Conservation (phyloP, 495 filamentous ascomycete genomes). For the Oleoguttula mirabilis region DNA sequence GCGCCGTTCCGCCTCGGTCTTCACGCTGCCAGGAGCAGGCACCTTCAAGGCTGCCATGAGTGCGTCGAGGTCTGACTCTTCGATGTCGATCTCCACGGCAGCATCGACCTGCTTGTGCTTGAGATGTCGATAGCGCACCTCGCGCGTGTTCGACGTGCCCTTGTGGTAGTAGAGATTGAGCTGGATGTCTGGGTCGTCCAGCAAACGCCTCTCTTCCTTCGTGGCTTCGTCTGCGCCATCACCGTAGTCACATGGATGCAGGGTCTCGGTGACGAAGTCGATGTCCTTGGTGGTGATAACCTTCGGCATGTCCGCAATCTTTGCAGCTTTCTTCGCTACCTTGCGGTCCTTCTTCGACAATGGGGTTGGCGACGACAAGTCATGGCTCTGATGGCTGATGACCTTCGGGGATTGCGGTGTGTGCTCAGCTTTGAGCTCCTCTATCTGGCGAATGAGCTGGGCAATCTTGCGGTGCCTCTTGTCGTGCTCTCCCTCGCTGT, state of each 20-base stretch:
- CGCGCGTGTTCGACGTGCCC: conserved; percentile 8
- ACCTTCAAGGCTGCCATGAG: conserved; percentile 6
- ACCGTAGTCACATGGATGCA: conserved; percentile 10
- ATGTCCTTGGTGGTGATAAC: conserved; percentile 13
- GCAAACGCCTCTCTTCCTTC: background rate
- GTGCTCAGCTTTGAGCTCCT: background rate
- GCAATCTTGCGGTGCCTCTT: conserved; percentile 21
- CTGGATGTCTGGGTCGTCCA: conserved; percentile 13
- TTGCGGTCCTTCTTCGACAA: conserved; percentile 16
- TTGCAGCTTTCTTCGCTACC: conserved; percentile 5
- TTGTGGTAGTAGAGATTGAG: conserved; percentile 14
- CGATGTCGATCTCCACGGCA: background rate
- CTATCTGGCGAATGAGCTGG: conserved; percentile 11
- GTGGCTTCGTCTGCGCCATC: background rate
- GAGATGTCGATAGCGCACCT: conserved; percentile 3
- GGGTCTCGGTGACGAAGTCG: conserved; percentile 7
- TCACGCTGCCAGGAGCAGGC: background rate
- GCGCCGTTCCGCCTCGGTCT: background rate
- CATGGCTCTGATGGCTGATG: too few relatives aligned
- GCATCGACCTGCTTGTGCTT: background rate
- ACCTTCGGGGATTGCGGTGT: background rate
- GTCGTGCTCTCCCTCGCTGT: conserved; percentile 14
- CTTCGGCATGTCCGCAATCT: conserved; percentile 9
- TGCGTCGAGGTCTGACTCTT: conserved; percentile 1
- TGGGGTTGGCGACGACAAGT: background rate